Base-by-base conservation (phyloP, 2,329 filamentous ascomycete species). In the Elsinoe batatas region DNA sequence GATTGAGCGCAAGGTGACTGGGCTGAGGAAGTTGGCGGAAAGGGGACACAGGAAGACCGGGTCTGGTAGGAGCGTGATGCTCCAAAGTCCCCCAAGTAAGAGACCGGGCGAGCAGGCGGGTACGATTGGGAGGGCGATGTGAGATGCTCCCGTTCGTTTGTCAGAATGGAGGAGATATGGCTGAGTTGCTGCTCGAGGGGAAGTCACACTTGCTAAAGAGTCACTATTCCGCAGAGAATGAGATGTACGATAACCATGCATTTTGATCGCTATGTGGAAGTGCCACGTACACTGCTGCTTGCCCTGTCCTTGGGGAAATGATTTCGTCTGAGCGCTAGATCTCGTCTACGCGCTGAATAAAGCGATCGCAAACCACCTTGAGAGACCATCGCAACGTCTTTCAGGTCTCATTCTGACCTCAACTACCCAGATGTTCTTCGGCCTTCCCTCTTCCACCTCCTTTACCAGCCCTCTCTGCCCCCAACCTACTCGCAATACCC, bases 21-120 rank as follows among this genome's bases (percentile, higher is more conserved):
- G 47, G 32, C n/a, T 51, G 47, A 51, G 47, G 47, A 51, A 51
- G 17, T 11, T 51, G 47, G 47, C 33, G 2, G 30, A 51, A 12
- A 35, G 17, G 12, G 33, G 17, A 2, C 47, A 51, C 18, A 51
- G 32, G 18, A 51, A 4, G 32, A 26, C 33, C n/a, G 47, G 47
- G 10, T 38, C 47, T 36, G 47, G 33, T 10, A 15, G 32, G 5
- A 51, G 33, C n/a, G n/a, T 17, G 13, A 6, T 18, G 20, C 10
- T 18, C 13, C 32, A 26, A 11, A 22, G 5, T 5, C 3, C 22
- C 11, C 10, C 12, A 1, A 36, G 13, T 7, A 36, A 13, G n/a
- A 36, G 44, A 17, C 36, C 18, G 18, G 10, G 20, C 11, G 40
- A 49, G 26, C 22, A 33, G 30, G 33, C 12, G 1, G 20, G 15